Percentiles rank a stretch among this genome's conserved stretches.
These are phyloP conservation scores for Termitomyces sp. DNA, from an alignment of 768 basidiomycete genomes.

Conservation along the genomic window DNA sequence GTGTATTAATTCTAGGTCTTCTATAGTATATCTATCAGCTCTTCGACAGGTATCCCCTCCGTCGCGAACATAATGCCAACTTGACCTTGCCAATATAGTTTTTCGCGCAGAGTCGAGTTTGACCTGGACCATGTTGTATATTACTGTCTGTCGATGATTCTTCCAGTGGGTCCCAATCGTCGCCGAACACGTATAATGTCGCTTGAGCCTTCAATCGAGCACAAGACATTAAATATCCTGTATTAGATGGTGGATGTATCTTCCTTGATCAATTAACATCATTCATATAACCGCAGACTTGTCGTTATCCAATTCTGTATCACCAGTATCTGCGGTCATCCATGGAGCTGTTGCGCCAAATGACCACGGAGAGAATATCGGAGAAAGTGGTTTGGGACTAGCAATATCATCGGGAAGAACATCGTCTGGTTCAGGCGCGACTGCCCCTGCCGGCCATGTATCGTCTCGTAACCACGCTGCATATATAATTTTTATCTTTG, in stretches of 20 bases:
- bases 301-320: conserved; percentile 1
- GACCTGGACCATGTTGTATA: conserved; percentile 2
- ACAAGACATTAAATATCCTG: not conserved
- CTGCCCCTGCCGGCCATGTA: conserved; percentile 67
- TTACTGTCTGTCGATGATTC: not conserved
- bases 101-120: conserved; percentile 19
- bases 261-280: not conserved
- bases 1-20: conserved; percentile 22
- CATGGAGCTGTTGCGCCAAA: conserved; percentile 24
- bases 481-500: conserved; percentile 69
- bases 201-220: not conserved
- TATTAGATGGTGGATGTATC: conserved; percentile 4
- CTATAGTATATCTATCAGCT: conserved; percentile 7
- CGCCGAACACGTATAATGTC: not conserved
- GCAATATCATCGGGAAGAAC: conserved; percentile 23
- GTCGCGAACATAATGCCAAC: conserved; percentile 51
- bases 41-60: conserved; percentile 70
- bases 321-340: conserved; percentile 16
- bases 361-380: conserved; percentile 14
- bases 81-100: conserved; percentile 16
- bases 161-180: conserved; percentile 1
- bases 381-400: conserved; percentile 9
- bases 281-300: not conserved
- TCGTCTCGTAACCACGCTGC: conserved; percentile 74
- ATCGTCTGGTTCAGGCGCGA: conserved; percentile 63